Evolutionary conservation across 2,329 filamentous ascomycete genomes (phyloP).

Genomic region (Botrytis cinerea): DNA sequence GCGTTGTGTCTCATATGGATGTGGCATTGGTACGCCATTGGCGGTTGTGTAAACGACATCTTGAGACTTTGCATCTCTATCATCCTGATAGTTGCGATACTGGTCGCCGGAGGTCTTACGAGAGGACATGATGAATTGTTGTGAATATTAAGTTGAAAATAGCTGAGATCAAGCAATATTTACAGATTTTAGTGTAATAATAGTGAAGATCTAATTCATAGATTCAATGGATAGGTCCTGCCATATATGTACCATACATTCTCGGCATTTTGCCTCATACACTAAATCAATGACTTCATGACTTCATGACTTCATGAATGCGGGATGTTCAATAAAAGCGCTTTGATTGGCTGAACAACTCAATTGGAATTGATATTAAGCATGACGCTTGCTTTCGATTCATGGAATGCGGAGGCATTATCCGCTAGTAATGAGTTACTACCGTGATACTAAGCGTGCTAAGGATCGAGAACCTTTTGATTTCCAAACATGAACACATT

Average conservation of each 20-base stretch:
- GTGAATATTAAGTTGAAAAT: no score
- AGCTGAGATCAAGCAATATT: neutral
- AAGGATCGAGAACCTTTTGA: constrained; percentile 14
- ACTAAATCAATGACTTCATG: constrained; percentile 3
- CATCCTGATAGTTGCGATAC: constrained; percentile 46
- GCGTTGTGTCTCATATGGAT: constrained; percentile 57
- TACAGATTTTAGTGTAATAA: neutral
- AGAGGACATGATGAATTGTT: constrained; percentile 28
- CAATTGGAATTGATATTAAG: neutral
- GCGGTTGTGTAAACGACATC: constrained; percentile 53
- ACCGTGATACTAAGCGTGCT: neutral
- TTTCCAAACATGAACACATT: neutral
- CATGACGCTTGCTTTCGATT: neutral
- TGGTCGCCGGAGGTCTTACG: constrained; percentile 44
- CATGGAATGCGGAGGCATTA: neutral
- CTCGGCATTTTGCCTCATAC: constrained; percentile 1
- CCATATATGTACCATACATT: neutral
- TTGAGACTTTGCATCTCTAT: constrained; percentile 45
- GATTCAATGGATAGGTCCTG: neutral
- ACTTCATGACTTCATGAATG: constrained; percentile 14
- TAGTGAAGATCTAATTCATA: neutral
- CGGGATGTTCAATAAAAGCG: neutral
- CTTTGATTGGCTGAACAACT: neutral
- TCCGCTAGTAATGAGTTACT: neutral
- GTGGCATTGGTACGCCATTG: constrained; percentile 49